Evolutionary conservation across 768 basidiomycete species (phyloP), one percentile per base, ranked within the genome.

Genomic region (Rhodotorula graminis): DNA sequence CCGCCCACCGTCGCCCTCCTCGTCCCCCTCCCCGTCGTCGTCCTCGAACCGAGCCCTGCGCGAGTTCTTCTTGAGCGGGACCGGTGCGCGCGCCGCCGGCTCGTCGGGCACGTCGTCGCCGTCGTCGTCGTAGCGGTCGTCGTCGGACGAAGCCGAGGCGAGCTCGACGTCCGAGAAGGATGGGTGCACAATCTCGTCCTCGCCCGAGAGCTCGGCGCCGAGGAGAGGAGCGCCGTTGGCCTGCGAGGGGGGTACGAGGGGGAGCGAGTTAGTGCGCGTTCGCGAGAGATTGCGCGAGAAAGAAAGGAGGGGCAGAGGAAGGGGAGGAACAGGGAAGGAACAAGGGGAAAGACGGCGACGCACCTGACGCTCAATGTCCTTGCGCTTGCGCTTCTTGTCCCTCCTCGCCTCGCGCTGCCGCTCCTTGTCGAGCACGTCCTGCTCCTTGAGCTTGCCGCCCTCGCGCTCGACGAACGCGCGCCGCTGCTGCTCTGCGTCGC

Each of bases 371-470:
- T 76, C 74, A 9, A 61, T 46, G 67, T 92, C 89, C 82, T 94
- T 95, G 78, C 90, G 83, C 82, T 93, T 95, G 73, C 91, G 83
- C 84, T 95, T 96, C 85, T 91, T 93, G 81, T 96, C 94, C 73
- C 85, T 83, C 82, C 88, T 90, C 85, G 93, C 94, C 79, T 90
- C 91, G 80, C 85, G 89, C 12, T 90, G 93, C 76, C 91, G 87
- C 70, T 86, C 86, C 82, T 90, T 90, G 82, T 99, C 95, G 58
- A 82, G 67, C 59, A 87, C 84, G 79, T 95, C 92, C 37, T 85
- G 86, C 19, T 84, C 82, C 76, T 83, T 85, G 85, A 97, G 84
- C 83, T 86, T 89, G 64, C 84, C 86, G 71, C 87, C 83, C 82
- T 95, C 92, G 58, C 83, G 85, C 80, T 88, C 86, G 40, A 88